phyloP scores from a whole-genome alignment of 331 rosid genomes.

The Saraca asoca region DNA sequence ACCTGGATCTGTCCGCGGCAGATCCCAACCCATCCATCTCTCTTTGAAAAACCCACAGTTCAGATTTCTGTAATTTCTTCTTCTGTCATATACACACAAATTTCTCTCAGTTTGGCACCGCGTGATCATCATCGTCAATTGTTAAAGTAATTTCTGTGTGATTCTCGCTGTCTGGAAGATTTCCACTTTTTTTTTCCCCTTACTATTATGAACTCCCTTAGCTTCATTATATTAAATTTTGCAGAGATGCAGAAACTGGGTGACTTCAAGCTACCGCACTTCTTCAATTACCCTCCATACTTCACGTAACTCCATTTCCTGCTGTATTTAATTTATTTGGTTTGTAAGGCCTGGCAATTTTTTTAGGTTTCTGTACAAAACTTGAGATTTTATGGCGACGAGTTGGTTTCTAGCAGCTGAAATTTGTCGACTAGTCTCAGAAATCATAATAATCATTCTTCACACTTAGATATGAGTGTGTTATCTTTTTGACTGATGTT shows the following conservation, averaged over 20 bases:
- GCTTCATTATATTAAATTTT: not conserved
- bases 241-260: conserved; percentile 87
- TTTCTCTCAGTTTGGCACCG: no score
- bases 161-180: no score
- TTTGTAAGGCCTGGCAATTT: not conserved
- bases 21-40: no score
- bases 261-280: conserved; percentile 87
- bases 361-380: not conserved
- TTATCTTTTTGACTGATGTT: not conserved
- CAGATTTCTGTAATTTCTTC: no score
- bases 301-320: conserved; percentile 64
- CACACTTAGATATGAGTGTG: not conserved
- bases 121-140: no score
- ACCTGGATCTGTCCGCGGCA: no score
- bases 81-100: no score
- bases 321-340: not conserved
- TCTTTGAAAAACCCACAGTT: no score
- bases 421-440: not conserved
- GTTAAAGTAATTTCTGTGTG: no score
- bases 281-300: conserved; percentile 96
- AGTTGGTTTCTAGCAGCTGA: not conserved
- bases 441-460: not conserved
- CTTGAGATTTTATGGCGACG: not conserved
- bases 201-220: no score
- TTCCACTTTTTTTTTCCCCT: no score